A percentile compares a stretch with the other conserved stretches of the same genome.
Evolutionary conservation across 768 basidiomycete genomes (phyloP).

Genomic region (Jaapia argillacea): DNA sequence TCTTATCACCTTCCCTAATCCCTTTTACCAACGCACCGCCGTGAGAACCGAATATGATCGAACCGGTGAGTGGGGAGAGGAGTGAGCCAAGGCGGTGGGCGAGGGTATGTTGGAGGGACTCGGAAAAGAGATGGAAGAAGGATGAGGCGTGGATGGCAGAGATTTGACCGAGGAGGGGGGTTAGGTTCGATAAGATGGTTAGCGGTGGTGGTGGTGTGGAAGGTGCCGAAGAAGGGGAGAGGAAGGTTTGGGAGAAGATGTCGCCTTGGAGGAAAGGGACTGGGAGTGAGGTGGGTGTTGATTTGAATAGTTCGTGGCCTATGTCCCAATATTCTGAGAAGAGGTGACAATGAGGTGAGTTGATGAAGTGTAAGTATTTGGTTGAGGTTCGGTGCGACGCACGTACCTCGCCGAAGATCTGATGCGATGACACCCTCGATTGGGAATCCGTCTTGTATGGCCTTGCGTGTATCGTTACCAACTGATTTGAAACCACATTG

Average conservation of each 20-base stretch:
- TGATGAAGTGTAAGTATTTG: no score
- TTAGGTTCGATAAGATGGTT: conserved; percentile 27
- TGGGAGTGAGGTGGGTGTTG: conserved; percentile 40
- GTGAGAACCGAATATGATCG: conserved; percentile 36
- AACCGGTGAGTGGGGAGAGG: conserved; percentile 31
- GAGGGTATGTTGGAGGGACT: conserved; percentile 28
- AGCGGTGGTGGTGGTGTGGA: conserved; percentile 14
- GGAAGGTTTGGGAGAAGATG: conserved; percentile 33
- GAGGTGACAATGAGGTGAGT: neutral
- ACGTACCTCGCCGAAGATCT: conserved; percentile 27
- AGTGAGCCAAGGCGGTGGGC: conserved; percentile 32
- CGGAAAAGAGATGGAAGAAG: conserved; percentile 41
- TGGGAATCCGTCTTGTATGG: conserved; percentile 32
- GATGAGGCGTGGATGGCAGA: conserved; percentile 39
- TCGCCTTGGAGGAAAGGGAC: conserved; percentile 48
- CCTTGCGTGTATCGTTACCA: conserved; percentile 33
- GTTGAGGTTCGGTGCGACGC: no score
- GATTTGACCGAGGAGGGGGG: conserved; percentile 33
- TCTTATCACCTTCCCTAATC: no score
- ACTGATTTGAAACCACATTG: no score
- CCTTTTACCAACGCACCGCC: conserved; percentile 23
- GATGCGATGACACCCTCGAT: conserved; percentile 25
- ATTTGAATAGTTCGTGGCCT: conserved; percentile 51
- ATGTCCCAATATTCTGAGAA: conserved; percentile 46
- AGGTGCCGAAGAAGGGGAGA: conserved; percentile 22